A percentile compares a stretch with the other conserved stretches of the same genome.
Conservation (phyloP, 75 land plant genomes). For the Pinus albicaulis region DNA sequence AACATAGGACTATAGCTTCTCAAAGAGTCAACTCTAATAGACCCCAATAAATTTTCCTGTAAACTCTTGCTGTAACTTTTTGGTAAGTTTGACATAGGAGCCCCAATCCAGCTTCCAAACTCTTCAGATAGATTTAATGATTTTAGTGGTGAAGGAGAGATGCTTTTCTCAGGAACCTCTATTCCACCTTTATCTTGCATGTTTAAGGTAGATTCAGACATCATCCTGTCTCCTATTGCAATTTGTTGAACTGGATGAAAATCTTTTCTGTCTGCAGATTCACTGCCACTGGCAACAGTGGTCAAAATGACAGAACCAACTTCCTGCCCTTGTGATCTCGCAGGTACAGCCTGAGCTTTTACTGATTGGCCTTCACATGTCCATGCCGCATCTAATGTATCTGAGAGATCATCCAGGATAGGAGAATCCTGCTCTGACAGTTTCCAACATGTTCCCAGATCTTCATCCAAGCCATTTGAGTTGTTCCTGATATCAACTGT, state of each 20-base stretch:
- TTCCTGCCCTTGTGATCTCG: neutral
- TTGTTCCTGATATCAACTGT: neutral
- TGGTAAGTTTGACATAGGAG: conserved; percentile 43
- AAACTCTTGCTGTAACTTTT: conserved; percentile 35
- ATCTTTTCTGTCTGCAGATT: neutral
- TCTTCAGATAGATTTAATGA: conserved; percentile 55
- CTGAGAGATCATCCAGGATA: conserved; percentile 54
- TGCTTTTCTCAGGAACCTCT: conserved; percentile 32
- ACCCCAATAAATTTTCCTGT: conserved; percentile 9
- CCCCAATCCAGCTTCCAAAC: conserved; percentile 48
- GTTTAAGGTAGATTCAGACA: conserved; percentile 47
- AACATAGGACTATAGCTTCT: conserved; percentile 19
- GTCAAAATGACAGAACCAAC: conserved; percentile 1
- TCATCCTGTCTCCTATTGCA: neutral
- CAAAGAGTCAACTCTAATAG: conserved; percentile 23
- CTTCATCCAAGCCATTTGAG: neutral
- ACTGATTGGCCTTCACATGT: conserved; percentile 40
- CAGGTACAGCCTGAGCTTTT: conserved; percentile 14
- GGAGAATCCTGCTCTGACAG: conserved; percentile 32
- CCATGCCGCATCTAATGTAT: conserved; percentile 87
- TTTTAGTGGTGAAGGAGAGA: conserved; percentile 38
- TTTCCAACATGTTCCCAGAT: neutral
- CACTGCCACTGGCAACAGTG: neutral
- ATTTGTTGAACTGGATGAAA: neutral
- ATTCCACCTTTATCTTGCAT: conserved; percentile 28